A percentile compares a stretch with the other conserved stretches of the same genome.
phyloP scores from a whole-genome alignment of 768 basidiomycete genomes.

The Leccinellum luteum region DNA sequence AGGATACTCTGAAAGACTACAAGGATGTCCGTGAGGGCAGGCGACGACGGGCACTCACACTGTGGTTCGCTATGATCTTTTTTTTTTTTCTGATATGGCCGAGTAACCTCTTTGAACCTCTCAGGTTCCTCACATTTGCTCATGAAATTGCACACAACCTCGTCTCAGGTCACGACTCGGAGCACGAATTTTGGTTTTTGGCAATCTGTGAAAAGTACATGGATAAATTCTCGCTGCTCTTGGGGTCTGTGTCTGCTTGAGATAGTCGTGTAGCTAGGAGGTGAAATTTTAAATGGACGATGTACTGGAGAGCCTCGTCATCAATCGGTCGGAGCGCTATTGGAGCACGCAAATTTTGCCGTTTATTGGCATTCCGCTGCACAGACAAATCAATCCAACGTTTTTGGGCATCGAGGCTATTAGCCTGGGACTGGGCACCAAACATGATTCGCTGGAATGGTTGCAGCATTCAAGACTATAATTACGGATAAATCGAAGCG shows the following conservation, averaged over 20 bases:
- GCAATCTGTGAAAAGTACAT: neutral
- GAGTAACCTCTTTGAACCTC: neutral
- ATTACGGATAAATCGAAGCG: too few species aligned
- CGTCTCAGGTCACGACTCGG: neutral
- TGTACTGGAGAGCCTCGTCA: too few species aligned
- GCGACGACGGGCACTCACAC: neutral
- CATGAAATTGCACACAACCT: neutral
- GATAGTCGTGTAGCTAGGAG: too few species aligned
- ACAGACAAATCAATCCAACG: too few species aligned
- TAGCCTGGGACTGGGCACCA: too few species aligned
- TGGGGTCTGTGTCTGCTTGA: neutral
- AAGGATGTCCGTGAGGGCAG: neutral
- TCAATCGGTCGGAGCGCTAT: too few species aligned
- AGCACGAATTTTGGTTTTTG: neutral
- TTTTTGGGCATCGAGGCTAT: too few species aligned
- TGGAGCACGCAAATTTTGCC: too few species aligned
- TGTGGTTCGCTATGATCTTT: neutral
- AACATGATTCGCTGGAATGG: too few species aligned
- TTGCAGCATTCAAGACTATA: too few species aligned
- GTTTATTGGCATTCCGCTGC: too few species aligned
- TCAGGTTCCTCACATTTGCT: neutral
- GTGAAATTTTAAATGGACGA: too few species aligned
- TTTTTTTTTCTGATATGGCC: neutral
- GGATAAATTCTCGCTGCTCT: neutral
- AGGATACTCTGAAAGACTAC: neutral